Conservation (phyloP, 371 early-diverging fungal species). For the Mucor mucedo region DNA sequence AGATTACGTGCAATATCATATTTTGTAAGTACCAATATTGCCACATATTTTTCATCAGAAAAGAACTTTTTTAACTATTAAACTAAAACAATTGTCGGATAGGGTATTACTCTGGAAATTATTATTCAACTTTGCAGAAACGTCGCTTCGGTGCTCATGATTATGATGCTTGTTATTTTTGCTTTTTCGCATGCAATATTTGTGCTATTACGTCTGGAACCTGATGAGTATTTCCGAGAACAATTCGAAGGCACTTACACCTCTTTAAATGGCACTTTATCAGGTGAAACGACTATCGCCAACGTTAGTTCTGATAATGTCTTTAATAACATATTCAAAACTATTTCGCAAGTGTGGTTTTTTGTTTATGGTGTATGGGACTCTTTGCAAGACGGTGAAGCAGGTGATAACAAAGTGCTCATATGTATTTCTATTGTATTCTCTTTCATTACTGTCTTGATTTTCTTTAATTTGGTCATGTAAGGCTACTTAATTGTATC, state of each 20-base stretch:
- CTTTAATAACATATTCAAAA: slow-evolving; percentile 11
- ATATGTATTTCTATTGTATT: slow-evolving; percentile 9
- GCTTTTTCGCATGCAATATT: slow-evolving; percentile 21
- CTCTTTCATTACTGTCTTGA: slow-evolving; percentile 17
- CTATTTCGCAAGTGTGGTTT: slow-evolving; percentile 15
- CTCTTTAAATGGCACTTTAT: not conserved
- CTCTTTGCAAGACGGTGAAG: slow-evolving; percentile 15
- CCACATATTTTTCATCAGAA: not conserved
- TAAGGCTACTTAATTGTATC: not conserved
- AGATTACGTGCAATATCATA: slow-evolving; percentile 7
- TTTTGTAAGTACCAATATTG: slow-evolving; percentile 11
- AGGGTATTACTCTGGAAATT: slow-evolving; percentile 19
- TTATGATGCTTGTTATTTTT: slow-evolving; percentile 17
- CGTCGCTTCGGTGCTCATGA: slow-evolving; percentile 7
- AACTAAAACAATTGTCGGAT: not conserved
- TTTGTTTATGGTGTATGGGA: slow-evolving; percentile 26
- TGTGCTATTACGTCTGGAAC: not conserved
- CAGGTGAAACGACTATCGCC: not conserved
- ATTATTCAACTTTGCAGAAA: slow-evolving; percentile 14
- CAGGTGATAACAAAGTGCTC: slow-evolving; percentile 17
- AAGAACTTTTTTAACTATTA: not conserved
- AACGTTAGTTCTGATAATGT: slow-evolving; percentile 7
- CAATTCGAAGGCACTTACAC: slow-evolving; percentile 4
- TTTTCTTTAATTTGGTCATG: slow-evolving; percentile 28
- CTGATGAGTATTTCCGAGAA: slow-evolving; percentile 19